These are phyloP conservation scores for Blastobotrys attinorum DNA, from an alignment of 805 yeast genomes.

Conservation along the genomic window DNA sequence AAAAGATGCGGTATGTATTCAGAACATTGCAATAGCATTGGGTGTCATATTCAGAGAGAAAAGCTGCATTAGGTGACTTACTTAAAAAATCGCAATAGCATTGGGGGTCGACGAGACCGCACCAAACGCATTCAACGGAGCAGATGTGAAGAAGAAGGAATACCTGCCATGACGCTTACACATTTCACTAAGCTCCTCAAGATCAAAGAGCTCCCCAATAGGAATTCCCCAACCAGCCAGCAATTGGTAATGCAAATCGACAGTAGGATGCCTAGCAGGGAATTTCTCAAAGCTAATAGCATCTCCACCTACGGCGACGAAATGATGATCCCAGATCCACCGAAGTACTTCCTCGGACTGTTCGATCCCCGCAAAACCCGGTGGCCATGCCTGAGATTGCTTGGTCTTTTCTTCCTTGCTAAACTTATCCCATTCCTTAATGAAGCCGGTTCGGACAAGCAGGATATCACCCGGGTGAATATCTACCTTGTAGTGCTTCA, in stretches of 20 bases:
- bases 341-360: conserved; percentile 21
- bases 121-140: conserved; percentile 29
- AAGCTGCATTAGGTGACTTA: too few relatives aligned
- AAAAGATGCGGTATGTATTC: too few relatives aligned
- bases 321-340: conserved; percentile 26
- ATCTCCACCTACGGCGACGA: conserved; percentile 27
- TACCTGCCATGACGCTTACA: conserved; percentile 23
- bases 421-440: conserved; percentile 20
- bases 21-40: too few relatives aligned
- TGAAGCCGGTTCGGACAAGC: conserved; percentile 27
- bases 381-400: conserved; percentile 6
- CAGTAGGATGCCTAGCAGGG: not conserved
- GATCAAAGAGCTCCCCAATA: conserved; percentile 30
- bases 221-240: conserved; percentile 31
- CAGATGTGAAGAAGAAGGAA: conserved; percentile 28
- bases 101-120: conserved; percentile 34
- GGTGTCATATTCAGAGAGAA: too few relatives aligned
- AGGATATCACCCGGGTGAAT: conserved; percentile 27
- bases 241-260: conserved; percentile 12
- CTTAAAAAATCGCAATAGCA: conserved; percentile 36
- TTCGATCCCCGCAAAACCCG: conserved; percentile 19
- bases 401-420: conserved; percentile 7
- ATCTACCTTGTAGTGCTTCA: conserved; percentile 19
- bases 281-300: conserved; percentile 26
- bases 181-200: conserved; percentile 25